These are phyloP conservation scores for Gossypium turneri DNA, from an alignment of 345 rosid genomes.

Conservation along the genomic window DNA sequence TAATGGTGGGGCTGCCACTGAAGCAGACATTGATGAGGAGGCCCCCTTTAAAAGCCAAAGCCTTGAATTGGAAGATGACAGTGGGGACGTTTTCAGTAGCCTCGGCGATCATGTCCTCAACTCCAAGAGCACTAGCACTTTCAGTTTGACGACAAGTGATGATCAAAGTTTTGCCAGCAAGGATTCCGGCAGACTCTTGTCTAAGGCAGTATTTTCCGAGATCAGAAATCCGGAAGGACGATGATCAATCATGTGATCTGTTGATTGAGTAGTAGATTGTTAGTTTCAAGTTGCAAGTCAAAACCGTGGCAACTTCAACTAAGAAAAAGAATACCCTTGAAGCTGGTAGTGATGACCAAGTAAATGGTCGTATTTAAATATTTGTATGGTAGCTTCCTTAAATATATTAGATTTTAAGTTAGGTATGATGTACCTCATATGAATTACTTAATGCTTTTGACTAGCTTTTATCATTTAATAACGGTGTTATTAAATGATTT, in stretches of 20 bases:
- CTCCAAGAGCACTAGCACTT: neutral
- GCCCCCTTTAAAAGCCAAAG: neutral
- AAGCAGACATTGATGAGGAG: neutral
- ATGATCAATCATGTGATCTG: neutral
- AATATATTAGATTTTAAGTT: neutral
- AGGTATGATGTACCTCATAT: neutral
- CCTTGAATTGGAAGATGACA: constrained; percentile 3
- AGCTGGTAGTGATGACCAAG: neutral
- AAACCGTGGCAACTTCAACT: neutral
- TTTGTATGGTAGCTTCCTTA: neutral
- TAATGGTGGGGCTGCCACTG: neutral
- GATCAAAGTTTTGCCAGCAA: constrained; percentile 12
- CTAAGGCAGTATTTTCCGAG: constrained; percentile 7
- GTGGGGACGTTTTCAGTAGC: constrained; percentile 7
- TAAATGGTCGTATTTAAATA: neutral
- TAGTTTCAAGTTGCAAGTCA: neutral
- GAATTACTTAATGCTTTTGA: neutral
- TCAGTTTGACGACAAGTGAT: constrained; percentile 12
- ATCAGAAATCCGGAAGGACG: constrained; percentile 14
- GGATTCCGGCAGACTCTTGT: neutral
- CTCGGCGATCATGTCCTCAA: constrained; percentile 11
- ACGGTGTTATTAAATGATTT: neutral
- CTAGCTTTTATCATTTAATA: neutral
- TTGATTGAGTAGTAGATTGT: neutral
- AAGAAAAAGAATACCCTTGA: neutral